phyloP scores from a whole-genome alignment of 2,329 filamentous ascomycete species.

The Aspergillus clavatus region DNA sequence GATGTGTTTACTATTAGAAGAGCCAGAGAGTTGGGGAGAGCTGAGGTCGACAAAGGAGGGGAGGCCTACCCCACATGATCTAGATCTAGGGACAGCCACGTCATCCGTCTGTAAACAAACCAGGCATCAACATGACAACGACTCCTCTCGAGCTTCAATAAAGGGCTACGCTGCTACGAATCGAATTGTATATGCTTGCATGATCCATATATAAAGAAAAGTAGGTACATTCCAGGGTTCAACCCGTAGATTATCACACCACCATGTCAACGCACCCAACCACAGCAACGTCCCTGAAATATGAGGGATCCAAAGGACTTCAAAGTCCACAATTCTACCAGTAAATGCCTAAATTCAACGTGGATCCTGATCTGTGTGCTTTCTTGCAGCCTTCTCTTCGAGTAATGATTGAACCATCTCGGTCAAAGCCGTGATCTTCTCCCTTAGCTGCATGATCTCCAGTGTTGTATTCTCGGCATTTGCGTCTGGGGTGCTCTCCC shows the following conservation, averaged over 20 bases:
- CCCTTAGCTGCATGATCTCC: slow-evolving; percentile 49
- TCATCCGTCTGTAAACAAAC: neutral
- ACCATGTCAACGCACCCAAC: neutral
- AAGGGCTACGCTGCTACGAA: too few species aligned
- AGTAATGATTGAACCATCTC: slow-evolving; percentile 57
- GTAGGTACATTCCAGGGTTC: too few species aligned
- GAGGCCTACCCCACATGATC: neutral
- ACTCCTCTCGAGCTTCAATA: neutral
- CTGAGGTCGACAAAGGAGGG: neutral
- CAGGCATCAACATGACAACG: neutral
- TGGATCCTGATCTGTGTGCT: slow-evolving; percentile 8
- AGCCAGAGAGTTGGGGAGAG: neutral
- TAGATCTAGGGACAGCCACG: neutral
- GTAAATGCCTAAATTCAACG: slow-evolving; percentile 10
- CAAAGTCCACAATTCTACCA: neutral
- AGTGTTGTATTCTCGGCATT: slow-evolving; percentile 71
- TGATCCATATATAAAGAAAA: too few species aligned
- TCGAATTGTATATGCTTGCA: too few species aligned
- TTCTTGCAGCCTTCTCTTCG: slow-evolving; percentile 18
- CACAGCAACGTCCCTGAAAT: too few species aligned
- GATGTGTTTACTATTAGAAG: neutral
- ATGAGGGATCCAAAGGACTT: neutral
- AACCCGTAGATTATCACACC: too few species aligned
- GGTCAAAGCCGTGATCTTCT: slow-evolving; percentile 59
- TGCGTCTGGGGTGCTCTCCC: slow-evolving; percentile 72